Evolutionary conservation across 176 grass and related monocot genomes (phyloP).

Genomic region (Lolium multiflorum): DNA sequence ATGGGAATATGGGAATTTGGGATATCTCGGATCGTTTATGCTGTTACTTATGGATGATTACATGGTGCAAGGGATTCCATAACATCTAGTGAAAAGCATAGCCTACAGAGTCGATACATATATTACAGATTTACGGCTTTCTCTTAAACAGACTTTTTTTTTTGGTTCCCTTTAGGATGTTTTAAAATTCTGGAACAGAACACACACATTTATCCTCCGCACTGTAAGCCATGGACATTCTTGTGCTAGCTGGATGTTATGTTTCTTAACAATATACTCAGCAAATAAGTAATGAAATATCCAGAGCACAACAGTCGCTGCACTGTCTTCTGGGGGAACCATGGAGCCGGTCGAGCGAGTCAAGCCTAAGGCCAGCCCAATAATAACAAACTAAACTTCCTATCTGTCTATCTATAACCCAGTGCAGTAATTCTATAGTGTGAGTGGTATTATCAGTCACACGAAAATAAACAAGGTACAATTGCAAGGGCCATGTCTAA

Average conservation of each 20-base stretch:
- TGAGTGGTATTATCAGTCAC: neutral
- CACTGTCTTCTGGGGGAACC: neutral
- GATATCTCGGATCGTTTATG: neutral
- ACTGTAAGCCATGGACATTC: neutral
- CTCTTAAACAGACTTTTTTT: too few species aligned
- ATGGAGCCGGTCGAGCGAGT: neutral
- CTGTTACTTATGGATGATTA: neutral
- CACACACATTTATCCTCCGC: neutral
- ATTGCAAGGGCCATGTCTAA: neutral
- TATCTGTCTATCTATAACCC: neutral
- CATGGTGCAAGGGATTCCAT: neutral
- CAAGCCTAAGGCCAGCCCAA: neutral
- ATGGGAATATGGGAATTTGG: neutral
- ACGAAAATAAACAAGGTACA: neutral
- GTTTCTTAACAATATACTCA: neutral
- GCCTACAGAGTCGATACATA: neutral
- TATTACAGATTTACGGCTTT: neutral
- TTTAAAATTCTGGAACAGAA: neutral
- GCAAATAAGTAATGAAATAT: neutral
- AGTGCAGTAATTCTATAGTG: neutral
- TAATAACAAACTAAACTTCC: constrained; percentile 18
- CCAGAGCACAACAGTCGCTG: neutral
- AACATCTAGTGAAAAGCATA: constrained; percentile 3
- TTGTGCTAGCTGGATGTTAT: neutral
- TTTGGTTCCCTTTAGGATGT: neutral